Evolutionary conservation across 306 rosid species (phyloP).

Genomic region (Citrullus amarus): DNA sequence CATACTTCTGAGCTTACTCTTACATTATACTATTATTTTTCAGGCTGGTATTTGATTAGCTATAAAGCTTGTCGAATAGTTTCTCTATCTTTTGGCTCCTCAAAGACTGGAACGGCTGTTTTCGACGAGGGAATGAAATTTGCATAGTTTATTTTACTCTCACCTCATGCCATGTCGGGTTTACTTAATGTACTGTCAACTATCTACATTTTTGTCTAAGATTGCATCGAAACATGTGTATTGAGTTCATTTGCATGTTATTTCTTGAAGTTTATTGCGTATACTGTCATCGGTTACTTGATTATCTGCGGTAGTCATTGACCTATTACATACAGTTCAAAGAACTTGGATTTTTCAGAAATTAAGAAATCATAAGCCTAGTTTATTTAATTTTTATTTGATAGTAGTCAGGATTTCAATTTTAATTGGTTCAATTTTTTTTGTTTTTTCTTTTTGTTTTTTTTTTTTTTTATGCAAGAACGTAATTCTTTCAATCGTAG

Average conservation of each 20-base stretch:
- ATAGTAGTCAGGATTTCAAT: neutral
- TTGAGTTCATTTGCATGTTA: neutral
- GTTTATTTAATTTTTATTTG: neutral
- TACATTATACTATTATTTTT: constrained; percentile 14
- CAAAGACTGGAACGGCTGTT: constrained; percentile 7
- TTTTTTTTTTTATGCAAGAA: neutral
- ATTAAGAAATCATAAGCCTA: neutral
- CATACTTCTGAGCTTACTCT: constrained; percentile 7
- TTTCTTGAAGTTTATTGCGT: neutral
- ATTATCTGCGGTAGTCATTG: neutral
- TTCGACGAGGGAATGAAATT: constrained; percentile 19
- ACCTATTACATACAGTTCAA: neutral
- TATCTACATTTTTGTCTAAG: neutral
- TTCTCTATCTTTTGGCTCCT: constrained; percentile 13
- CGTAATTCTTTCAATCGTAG: neutral
- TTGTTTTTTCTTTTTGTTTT: too few relatives aligned
- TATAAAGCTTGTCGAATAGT: constrained; percentile 22
- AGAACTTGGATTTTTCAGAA: neutral
- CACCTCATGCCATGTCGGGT: constrained; percentile 45
- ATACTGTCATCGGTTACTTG: neutral
- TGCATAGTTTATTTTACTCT: constrained; percentile 21
- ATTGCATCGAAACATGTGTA: neutral
- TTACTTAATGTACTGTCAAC: constrained; percentile 31
- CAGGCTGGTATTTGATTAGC: constrained; percentile 33
- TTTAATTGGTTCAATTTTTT: neutral